phyloP scores from a whole-genome alignment of 768 basidiomycete species.

The Podaxis rugospora region DNA sequence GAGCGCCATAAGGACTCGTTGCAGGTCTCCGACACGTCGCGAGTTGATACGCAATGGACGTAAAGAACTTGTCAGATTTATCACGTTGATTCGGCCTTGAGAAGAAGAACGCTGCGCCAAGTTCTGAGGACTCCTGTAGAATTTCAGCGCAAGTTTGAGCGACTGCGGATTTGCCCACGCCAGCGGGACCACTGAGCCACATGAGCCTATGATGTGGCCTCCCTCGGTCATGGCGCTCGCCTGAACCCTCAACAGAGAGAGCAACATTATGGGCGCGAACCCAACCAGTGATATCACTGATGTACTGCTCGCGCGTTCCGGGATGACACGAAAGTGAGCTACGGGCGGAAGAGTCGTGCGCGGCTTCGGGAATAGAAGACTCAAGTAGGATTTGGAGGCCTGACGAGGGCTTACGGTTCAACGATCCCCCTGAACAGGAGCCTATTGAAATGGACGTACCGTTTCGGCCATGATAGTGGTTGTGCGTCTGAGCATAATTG shows the following conservation, averaged over 20 bases:
- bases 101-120: slow-evolving; percentile 33
- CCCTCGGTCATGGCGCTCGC: neutral
- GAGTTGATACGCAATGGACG: slow-evolving; percentile 29
- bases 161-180: slow-evolving; percentile 25
- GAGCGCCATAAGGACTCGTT: neutral
- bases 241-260: neutral
- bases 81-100: slow-evolving; percentile 22
- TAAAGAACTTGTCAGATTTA: slow-evolving; percentile 20
- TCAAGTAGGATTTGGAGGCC: neutral
- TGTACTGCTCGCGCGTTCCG: slow-evolving; percentile 4
- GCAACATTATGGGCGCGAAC: neutral
- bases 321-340: neutral
- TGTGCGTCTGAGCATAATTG: neutral
- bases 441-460: neutral
- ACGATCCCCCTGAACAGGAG: neutral
- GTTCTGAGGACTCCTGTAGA: slow-evolving; percentile 12
- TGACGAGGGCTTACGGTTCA: neutral
- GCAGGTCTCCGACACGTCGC: neutral
- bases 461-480: neutral
- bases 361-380: neutral
- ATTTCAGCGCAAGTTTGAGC: slow-evolving; percentile 20
- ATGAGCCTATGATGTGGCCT: neutral
- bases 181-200: slow-evolving; percentile 22
- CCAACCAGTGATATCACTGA: neutral
- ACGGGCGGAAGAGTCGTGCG: slow-evolving; percentile 3